Conservation (phyloP, 2,329 filamentous ascomycete species). For the Pestalotiopsis sp. region DNA sequence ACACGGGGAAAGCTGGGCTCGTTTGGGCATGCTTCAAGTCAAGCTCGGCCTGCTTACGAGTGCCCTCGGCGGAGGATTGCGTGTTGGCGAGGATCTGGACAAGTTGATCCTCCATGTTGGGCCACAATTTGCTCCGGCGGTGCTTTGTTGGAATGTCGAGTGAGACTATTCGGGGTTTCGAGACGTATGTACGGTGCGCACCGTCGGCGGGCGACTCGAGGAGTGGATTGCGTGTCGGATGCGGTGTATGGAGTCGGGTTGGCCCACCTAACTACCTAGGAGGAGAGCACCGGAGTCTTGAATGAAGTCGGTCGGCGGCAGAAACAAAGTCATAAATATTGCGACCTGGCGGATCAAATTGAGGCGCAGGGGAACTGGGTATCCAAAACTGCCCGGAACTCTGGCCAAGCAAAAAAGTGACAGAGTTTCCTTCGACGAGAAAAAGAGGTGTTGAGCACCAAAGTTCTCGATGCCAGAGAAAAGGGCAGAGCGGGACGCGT, state of each 20-base stretch:
- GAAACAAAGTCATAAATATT: neutral
- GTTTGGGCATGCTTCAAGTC: constrained; percentile 74
- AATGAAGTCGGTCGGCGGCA: neutral
- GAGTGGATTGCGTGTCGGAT: neutral
- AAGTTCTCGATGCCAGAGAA: constrained; percentile 1
- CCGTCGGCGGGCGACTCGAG: neutral
- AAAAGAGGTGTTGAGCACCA: neutral
- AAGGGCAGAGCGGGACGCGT: constrained; percentile 12
- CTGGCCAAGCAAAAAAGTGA: neutral
- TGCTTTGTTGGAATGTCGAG: neutral
- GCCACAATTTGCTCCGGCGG: neutral
- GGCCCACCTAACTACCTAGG: neutral
- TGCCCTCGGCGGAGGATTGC: constrained; percentile 73
- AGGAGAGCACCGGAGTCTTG: neutral
- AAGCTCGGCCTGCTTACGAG: constrained; percentile 84
- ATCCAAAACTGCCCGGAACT: neutral
- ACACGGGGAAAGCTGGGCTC: constrained; percentile 74
- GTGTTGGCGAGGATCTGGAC: constrained; percentile 86
- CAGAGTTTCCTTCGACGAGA: neutral
- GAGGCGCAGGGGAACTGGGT: neutral
- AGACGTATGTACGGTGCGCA: neutral
- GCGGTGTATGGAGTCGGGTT: neutral
- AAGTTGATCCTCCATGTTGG: constrained; percentile 87
- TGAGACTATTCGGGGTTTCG: neutral
- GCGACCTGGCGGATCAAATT: neutral